Conservation (phyloP, 306 rosid genomes). For the Vicia villosa region DNA sequence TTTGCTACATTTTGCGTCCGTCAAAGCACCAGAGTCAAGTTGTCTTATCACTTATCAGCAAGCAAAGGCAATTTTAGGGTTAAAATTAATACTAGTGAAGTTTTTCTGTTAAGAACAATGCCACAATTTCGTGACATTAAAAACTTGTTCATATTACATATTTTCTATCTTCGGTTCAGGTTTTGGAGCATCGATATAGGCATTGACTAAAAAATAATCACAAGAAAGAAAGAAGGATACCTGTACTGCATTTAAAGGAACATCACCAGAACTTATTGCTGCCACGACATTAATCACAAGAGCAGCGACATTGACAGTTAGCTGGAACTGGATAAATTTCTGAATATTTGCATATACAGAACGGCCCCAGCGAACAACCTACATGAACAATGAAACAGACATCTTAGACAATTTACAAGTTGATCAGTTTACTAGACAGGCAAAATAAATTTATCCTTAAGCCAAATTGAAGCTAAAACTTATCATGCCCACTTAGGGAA, state of each 20-base stretch:
- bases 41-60: slow-evolving; percentile 14
- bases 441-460: slow-evolving; percentile 30
- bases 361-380: slow-evolving; percentile 99
- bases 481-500: neutral
- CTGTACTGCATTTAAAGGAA: slow-evolving; percentile 96
- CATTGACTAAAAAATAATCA: slow-evolving; percentile 13
- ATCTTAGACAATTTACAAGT: slow-evolving; percentile 19
- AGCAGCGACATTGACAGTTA: slow-evolving; percentile 97
- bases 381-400: slow-evolving; percentile 31
- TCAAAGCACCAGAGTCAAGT: slow-evolving; percentile 19
- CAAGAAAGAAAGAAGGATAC: slow-evolving; percentile 38
- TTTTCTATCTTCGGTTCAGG: slow-evolving; percentile 26
- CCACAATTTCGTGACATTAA: neutral
- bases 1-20: neutral
- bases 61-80: slow-evolving; percentile 1
- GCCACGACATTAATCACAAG: slow-evolving; percentile 96
- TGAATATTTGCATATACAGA: slow-evolving; percentile 98
- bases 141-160: neutral
- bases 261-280: slow-evolving; percentile 74
- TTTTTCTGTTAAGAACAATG: neutral
- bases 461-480: slow-evolving; percentile 21
- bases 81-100: slow-evolving; percentile 1
- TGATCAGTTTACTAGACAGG: slow-evolving; percentile 27
- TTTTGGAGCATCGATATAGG: slow-evolving; percentile 25
- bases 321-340: slow-evolving; percentile 97